Base-by-base conservation (phyloP, 495 filamentous ascomycete genomes). In the Pseudotulostoma volvatum region DNA sequence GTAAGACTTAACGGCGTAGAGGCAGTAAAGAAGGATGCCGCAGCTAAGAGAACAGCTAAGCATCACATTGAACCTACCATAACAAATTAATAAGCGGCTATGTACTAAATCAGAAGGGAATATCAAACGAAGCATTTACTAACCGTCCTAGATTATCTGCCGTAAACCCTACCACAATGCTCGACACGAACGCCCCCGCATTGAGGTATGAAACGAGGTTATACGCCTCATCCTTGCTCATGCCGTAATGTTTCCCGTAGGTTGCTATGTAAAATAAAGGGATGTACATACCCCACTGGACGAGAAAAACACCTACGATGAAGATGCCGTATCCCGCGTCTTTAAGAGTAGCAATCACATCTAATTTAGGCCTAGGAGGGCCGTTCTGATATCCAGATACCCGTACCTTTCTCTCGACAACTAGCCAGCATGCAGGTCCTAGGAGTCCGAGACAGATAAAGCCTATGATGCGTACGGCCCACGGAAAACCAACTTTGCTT, bases 111-210 rank as follows among this genome's bases (percentile, higher is more conserved):
- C n/a, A n/a, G n/a, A n/a, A n/a, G n/a, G n/a, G n/a, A n/a, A n/a
- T n/a, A n/a, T n/a, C n/a, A n/a, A n/a, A n/a, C n/a, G n/a, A n/a
- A n/a, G n/a, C n/a, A n/a, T n/a, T n/a, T n/a, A n/a, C n/a, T 61
- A 72, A 86, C 18, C 77, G 71, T 1, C 83, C 83, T 23, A 81
- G 30, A 43, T 69, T 73, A 53, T 90, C 83, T 34, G 37, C 50
- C 8, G 37, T 36, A 21, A 50, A 38, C 1, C 50, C 53, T 13
- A 57, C 43, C 1, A 37, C 33, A 13, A 63, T 41, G 37, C 48
- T 51, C 1, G 52, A 48, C 1, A 53, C 11, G 3, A 56, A 52
- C 37, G 56, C 54, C 7, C 43, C 46, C 7, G 52, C 53, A 20
- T 61, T 60, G 3, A 51, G 46, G 5, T 58, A 46, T 4, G 57